Conservation (phyloP, 192 early-diverging fungal species). For the Coemansia sp. region DNA sequence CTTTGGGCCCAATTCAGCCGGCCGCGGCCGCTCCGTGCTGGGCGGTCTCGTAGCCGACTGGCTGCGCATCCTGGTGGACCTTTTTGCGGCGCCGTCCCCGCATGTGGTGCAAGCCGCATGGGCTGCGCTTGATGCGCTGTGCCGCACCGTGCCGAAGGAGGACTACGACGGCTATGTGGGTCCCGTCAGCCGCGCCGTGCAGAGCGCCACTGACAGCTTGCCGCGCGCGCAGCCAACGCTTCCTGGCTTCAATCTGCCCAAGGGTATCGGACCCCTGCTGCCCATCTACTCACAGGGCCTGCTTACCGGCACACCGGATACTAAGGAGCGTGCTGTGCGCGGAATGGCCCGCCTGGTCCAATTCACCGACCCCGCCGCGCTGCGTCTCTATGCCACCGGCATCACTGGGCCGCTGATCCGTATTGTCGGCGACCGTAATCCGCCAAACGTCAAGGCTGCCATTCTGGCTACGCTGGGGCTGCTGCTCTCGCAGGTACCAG, state of each 20-base stretch:
- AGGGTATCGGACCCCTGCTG: conserved; percentile 87
- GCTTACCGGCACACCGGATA: conserved; percentile 80
- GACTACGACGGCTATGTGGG: conserved; percentile 79
- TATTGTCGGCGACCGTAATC: conserved; percentile 93
- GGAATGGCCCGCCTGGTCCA: conserved; percentile 78
- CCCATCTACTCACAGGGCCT: conserved; percentile 93
- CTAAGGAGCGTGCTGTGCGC: conserved; percentile 81
- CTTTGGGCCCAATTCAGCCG: conserved; percentile 39
- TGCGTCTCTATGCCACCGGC: conserved; percentile 89
- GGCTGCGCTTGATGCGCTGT: conserved; percentile 77
- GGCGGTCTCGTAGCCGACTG: conserved; percentile 75
- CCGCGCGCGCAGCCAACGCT: conserved; percentile 44
- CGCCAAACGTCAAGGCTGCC: conserved; percentile 87
- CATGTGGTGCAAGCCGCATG: conserved; percentile 71
- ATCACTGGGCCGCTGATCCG: conserved; percentile 98
- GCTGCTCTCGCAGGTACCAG: conserved; percentile 80
- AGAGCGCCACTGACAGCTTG: conserved; percentile 54
- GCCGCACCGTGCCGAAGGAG: conserved; percentile 84
- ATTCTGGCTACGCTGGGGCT: conserved; percentile 84
- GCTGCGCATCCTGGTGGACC: conserved; percentile 72
- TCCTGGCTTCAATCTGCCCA: conserved; percentile 87
- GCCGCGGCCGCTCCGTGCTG: conserved; percentile 46
- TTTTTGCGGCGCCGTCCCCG: conserved; percentile 63
- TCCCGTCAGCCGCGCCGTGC: conserved; percentile 67
- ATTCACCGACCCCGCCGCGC: conserved; percentile 60